A percentile compares a stretch with the other conserved stretches of the same genome.
Evolutionary conservation across 768 basidiomycete genomes (phyloP).

Genomic region (Amanita molliuscula): DNA sequence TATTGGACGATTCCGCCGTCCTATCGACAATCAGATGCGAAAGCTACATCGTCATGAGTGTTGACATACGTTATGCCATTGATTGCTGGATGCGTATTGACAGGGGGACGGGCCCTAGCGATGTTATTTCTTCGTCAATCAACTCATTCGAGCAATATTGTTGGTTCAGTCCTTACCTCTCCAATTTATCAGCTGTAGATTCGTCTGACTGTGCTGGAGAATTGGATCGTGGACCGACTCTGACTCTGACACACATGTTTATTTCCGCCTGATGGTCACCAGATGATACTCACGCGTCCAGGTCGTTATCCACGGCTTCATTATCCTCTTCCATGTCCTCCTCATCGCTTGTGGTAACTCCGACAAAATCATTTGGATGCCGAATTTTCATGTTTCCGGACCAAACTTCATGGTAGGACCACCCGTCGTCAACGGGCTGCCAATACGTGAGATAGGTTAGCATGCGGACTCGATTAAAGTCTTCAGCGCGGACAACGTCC

Average conservation of each 20-base stretch:
- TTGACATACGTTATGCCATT: neutral
- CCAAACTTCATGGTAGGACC: constrained; percentile 14
- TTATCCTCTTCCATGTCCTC: constrained; percentile 1
- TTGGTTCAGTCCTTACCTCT: neutral
- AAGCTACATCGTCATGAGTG: neutral
- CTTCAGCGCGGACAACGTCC: constrained; percentile 9
- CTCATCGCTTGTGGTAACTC: constrained; percentile 11
- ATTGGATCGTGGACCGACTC: neutral
- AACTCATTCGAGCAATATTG: neutral
- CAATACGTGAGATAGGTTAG: constrained; percentile 11
- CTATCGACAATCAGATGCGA: neutral
- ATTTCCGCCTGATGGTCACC: neutral
- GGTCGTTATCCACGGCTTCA: neutral
- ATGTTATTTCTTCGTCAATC: neutral
- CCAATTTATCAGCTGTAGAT: neutral
- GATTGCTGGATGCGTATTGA: too few relatives aligned
- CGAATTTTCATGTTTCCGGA: constrained; percentile 8
- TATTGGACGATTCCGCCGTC: neutral
- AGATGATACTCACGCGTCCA: neutral
- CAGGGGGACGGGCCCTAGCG: neutral
- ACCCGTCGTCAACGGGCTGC: constrained; percentile 4
- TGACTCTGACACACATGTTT: neutral
- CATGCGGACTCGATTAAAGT: constrained; percentile 9
- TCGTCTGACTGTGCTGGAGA: neutral
- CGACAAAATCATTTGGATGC: constrained; percentile 2